Evolutionary conservation across 352 stramenopile genomes (phyloP).

Genomic region (Globisporangium acanthophoron): DNA sequence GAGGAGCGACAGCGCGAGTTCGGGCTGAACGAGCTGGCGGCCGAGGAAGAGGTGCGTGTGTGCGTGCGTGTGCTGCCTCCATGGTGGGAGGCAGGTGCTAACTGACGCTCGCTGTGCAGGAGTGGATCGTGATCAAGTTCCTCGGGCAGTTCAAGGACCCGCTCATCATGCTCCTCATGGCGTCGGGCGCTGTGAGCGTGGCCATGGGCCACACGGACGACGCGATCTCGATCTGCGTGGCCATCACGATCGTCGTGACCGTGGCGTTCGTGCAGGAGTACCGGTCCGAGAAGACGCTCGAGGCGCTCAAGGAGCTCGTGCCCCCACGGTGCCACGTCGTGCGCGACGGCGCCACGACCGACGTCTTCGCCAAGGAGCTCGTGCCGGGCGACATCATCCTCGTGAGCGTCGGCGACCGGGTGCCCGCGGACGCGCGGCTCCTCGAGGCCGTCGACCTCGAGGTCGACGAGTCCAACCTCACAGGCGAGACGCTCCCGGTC

Average conservation of each 20-base stretch:
- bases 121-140: constrained; percentile 90
- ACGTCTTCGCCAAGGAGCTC: constrained; percentile 73
- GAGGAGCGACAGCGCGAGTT: constrained; percentile 61
- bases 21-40: constrained; percentile 66
- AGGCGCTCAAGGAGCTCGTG: constrained; percentile 77
- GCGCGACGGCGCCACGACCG: constrained; percentile 40
- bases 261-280: constrained; percentile 94
- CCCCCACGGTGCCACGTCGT: constrained; percentile 67
- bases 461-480: constrained; percentile 94
- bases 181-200: constrained; percentile 87
- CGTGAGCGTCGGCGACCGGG: constrained; percentile 90
- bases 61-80: neutral
- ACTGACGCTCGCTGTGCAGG: constrained; percentile 8
- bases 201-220: constrained; percentile 93
- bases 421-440: constrained; percentile 90
- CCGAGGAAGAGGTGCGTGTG: constrained; percentile 45
- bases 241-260: constrained; percentile 95
- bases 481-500: constrained; percentile 89
- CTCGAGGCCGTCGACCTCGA: constrained; percentile 85
- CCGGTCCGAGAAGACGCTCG: constrained; percentile 82
- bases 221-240: constrained; percentile 93
- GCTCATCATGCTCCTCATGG: constrained; percentile 95
- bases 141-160: constrained; percentile 95
- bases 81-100: no score
- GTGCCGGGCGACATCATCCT: constrained; percentile 84